Evolutionary conservation across 345 rosid genomes (phyloP), one percentile per base, ranked within the genome.

Genomic region (Erysimum cheiranthoides): DNA sequence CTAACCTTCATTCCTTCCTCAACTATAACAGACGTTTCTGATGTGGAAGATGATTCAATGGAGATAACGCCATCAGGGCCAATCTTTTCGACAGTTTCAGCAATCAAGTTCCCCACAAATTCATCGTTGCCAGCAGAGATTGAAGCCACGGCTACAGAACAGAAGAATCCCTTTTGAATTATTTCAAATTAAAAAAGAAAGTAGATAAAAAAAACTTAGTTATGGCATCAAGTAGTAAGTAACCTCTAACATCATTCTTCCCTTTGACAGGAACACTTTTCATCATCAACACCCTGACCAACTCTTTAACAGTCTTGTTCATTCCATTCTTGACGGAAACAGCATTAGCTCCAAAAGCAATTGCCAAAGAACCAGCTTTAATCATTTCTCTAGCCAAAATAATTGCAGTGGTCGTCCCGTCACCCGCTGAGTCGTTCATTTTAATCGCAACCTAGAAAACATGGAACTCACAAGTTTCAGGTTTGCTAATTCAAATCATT

Each of bases 101-200:
- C 92, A 74, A 92, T 80, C 79, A 94, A 74, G 76, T 81, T 80
- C 58, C 93, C 88, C 43, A 90, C 71, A 61, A 84, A 87, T 11
- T 91, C 98, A 81, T 94, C 90, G 27, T 92, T 92, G 43, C 96
- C 97, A 81, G 96, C 85, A 87, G 98, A 90, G 67, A 94, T 82
- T 38, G 95, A 82, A 13, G 98, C 98, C 79, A 94, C 91, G 3
- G 96, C 98, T 90, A 87, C 83, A 78, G 31, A 66, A 71, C 63
- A 28, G 49, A 49, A 49, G 18, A 75, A 70, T 10, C 40, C 43
- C 28, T 28, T 39, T 42, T 2, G 3, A 16, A 53, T 43, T 28
- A 43, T 42, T 11, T 27, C 49, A 21, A 61, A 3, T 2, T 3
- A 70, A 49, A 7, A 50, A 11, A 16, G 17, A 36, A 2, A 16